These are phyloP conservation scores for Colletotrichum eleusines DNA, from an alignment of 2,329 filamentous ascomycete genomes.

Conservation along the genomic window DNA sequence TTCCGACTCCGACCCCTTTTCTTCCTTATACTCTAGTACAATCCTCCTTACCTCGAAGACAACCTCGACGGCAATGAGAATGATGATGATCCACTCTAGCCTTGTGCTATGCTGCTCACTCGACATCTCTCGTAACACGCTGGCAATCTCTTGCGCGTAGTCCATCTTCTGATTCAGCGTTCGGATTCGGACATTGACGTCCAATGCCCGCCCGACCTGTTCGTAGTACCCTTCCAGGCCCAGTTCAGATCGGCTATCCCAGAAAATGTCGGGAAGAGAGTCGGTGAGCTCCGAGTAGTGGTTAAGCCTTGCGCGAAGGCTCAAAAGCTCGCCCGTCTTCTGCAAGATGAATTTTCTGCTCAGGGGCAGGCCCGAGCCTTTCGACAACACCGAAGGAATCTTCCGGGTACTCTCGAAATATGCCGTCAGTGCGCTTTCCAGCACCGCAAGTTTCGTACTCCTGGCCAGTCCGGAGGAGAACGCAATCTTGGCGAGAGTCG, in stretches of 20 bases:
- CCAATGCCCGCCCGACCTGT: conserved; percentile 88
- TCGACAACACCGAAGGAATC: conserved; percentile 83
- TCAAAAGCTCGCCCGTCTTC: conserved; percentile 93
- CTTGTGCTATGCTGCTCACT: conserved; percentile 91
- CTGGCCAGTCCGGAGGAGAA: conserved; percentile 95
- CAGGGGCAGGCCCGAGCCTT: conserved; percentile 61
- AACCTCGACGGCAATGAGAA: conserved; percentile 92
- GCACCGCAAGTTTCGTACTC: conserved; percentile 91
- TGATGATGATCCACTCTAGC: conserved; percentile 96
- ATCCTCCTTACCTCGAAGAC: conserved; percentile 84
- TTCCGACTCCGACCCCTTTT: conserved; percentile 47
- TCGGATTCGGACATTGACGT: conserved; percentile 91
- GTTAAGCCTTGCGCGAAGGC: conserved; percentile 91
- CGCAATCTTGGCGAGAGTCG: conserved; percentile 90
- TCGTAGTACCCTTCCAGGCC: conserved; percentile 96
- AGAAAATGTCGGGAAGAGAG: conserved; percentile 94
- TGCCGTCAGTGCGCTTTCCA: conserved; percentile 83
- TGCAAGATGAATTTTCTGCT: conserved; percentile 83
- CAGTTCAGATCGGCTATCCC: conserved; percentile 90
- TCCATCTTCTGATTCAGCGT: conserved; percentile 97
- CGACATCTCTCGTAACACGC: conserved; percentile 85
- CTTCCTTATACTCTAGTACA: conserved; percentile 70
- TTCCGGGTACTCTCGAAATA: conserved; percentile 90
- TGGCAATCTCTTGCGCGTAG: conserved; percentile 95
- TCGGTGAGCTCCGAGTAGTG: conserved; percentile 98